Conservation (phyloP, 495 filamentous ascomycete species). For the Penicillium silybi region DNA sequence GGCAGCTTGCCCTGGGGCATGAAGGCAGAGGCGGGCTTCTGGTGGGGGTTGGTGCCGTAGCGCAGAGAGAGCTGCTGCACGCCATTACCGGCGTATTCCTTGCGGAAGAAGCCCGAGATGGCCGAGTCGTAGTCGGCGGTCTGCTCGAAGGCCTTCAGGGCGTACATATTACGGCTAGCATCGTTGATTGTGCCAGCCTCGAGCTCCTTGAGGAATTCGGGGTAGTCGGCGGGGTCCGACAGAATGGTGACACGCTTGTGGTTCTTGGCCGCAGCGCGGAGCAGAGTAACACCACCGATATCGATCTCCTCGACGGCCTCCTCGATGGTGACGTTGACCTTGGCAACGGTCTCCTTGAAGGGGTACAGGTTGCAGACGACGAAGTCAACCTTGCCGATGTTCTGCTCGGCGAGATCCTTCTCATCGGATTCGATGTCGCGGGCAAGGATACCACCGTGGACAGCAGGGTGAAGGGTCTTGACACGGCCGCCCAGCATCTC, state of each 20-base stretch:
- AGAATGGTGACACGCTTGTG: conserved; percentile 92
- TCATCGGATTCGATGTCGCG: conserved; percentile 89
- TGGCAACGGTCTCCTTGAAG: conserved; percentile 95
- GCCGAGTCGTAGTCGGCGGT: conserved; percentile 96
- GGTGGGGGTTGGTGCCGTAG: conserved; percentile 96
- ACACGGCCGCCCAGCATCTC: conserved; percentile 96
- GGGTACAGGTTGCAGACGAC: conserved; percentile 98
- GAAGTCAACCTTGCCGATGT: conserved; percentile 96
- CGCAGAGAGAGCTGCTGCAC: conserved; percentile 78
- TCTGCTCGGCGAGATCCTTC: conserved; percentile 93
- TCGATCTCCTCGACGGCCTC: conserved; percentile 99
- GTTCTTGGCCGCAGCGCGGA: conserved; percentile 97
- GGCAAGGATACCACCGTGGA: conserved; percentile 91
- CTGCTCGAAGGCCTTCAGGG: conserved; percentile 95
- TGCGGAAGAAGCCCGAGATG: conserved; percentile 95
- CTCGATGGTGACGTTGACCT: conserved; percentile 91
- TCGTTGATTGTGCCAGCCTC: conserved; percentile 81
- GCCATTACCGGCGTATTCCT: conserved; percentile 86
- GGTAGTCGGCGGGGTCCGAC: conserved; percentile 88
- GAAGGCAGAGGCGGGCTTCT: conserved; percentile 88
- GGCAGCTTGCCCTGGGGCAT: conserved; percentile 68
- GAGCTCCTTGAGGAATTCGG: conserved; percentile 87
- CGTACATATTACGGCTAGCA: conserved; percentile 75
- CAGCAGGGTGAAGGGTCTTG: conserved; percentile 94
- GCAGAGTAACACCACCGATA: conserved; percentile 94